Base-by-base conservation (phyloP, 106 monocot genomes). In the Narthecium ossifragum region DNA sequence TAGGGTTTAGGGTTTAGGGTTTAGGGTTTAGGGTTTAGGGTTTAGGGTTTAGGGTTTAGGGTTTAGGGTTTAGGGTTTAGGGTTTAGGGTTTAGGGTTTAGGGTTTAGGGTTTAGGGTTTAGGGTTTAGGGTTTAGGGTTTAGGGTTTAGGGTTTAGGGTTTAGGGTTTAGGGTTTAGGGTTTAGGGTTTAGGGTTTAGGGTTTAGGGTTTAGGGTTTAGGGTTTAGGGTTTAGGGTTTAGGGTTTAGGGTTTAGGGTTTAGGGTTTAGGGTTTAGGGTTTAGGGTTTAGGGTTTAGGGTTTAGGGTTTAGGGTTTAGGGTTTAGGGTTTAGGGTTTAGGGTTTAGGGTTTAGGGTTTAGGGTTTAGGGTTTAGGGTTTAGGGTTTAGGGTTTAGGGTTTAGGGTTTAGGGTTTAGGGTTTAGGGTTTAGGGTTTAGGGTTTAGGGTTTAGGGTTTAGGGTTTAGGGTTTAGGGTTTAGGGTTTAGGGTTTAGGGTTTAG, bases 401-500 rank as follows among this genome's bases (percentile, higher is more conserved):
- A 51, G 50, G 50, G 50, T 51, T 51, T 51, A 51, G 50, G 50
- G 50, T 51, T 51, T 46, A 24, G 24, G 50, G 50, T 21, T 51
- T 51, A 29, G 67, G 67, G 31, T 65, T 67, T 43, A 25, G 67
- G 67, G 37, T 53, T 67, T 43, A 14, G 57, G 67, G 36, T 56
- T 67, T 43, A 24, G 67, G 67, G 36, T 67, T 67, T 43, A 24
- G 67, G 67, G 36, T 67, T 67, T 43, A 60, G 40, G 40, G 40
- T 60, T 60, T 60, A 56, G 57, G 37, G 46, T 46, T 46, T 67
- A 57, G 23, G 28, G 67, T 55, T 67, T 34, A 36, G 53, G 66
- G 51, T 65, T 53, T 52, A 53, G 65, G 65, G 53, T 68, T 59
- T 37, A 39, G 68, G 68, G 67, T 57, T 57, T 46, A 27, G 55